A percentile compares a stretch with the other conserved stretches of the same genome.
Conservation (phyloP, 192 early-diverging fungal species). For the Backusella liffmaniae region DNA sequence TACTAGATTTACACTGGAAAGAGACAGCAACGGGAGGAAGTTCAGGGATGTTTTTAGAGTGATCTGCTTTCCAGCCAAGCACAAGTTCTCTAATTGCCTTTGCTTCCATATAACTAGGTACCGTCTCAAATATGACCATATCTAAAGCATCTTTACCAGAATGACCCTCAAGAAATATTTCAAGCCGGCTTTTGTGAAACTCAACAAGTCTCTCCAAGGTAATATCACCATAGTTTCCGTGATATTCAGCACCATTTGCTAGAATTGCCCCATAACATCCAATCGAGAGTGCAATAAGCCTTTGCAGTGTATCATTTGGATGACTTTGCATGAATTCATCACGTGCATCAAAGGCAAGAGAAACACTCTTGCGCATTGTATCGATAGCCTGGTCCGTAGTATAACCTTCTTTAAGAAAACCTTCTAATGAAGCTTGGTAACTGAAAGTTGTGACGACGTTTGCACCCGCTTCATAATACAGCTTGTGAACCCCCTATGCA, state of each 20-base stretch:
- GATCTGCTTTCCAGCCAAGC: slow-evolving; percentile 1
- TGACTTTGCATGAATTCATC: slow-evolving; percentile 26
- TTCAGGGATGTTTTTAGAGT: neutral
- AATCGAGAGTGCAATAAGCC: slow-evolving; percentile 55
- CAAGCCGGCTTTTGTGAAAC: slow-evolving; percentile 55
- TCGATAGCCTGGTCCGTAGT: slow-evolving; percentile 29
- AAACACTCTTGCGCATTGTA: slow-evolving; percentile 42
- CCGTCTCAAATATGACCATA: slow-evolving; percentile 67
- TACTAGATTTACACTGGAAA: slow-evolving; percentile 46
- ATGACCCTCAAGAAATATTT: slow-evolving; percentile 31
- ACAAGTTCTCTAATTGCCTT: slow-evolving; percentile 48
- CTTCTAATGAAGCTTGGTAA: slow-evolving; percentile 53
- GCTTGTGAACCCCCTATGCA: slow-evolving; percentile 38
- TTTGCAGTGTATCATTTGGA: slow-evolving; percentile 8
- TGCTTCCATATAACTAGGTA: slow-evolving; percentile 60
- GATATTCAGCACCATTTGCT: slow-evolving; percentile 63
- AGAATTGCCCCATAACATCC: slow-evolving; percentile 68
- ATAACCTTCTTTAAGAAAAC: slow-evolving; percentile 42
- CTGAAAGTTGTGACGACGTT: slow-evolving; percentile 55
- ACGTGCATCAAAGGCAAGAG: slow-evolving; percentile 49
- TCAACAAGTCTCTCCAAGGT: slow-evolving; percentile 38
- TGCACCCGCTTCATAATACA: slow-evolving; percentile 52
- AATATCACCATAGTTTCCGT: slow-evolving; percentile 54
- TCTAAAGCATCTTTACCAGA: slow-evolving; percentile 38
- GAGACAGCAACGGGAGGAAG: slow-evolving; percentile 56